Evolutionary conservation across 768 basidiomycete species (phyloP), one percentile per base, ranked within the genome.

Genomic region (Tephrocybe rancida): DNA sequence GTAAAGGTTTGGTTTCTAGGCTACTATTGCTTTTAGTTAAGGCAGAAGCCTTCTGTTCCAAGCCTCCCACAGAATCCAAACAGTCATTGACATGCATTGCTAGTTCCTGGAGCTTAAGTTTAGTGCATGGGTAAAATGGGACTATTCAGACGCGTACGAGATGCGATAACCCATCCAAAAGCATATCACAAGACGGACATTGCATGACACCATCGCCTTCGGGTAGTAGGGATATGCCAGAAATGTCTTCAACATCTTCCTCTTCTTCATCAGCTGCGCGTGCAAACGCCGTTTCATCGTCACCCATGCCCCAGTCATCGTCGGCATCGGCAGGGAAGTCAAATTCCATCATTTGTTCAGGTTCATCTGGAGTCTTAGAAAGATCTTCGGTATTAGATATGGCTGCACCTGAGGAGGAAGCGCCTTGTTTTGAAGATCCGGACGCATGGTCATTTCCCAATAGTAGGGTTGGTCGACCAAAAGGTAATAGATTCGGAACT

Each of bases 231-330:
- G 52, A 43, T 9, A 24, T 14, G 14, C 34, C 62, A 47, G 48
- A 48, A 60, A 50, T 67, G 51, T 39, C 59, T 59, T 64, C 59
- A 63, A 57, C 45, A 37, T 62, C 58, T 14, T 66, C 67, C 19
- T 66, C 65, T 16, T 69, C 59, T n/a, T 67, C 64, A 14, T 66
- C 54, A 21, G 51, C 49, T 18, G 47, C 39, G 19, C 41, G 34
- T 11, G 54, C 44, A 24, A 56, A 64, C 5, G 50, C 66, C 41
- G 55, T 59, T 56, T 76, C 92, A 58, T 93, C 92, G 59, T 92
- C 90, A 10, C 83, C 88, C 61, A 73, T 84, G 38, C 74, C 82
- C 90, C 90, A 92, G 6, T 84, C 83, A 27, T 79, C 79, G 16
- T 73, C 73, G 22, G 64, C 34, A 50, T 68, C 67, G 44, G 63